Percentiles rank a stretch among this genome's conserved stretches.
phyloP scores from a whole-genome alignment of 2,329 filamentous ascomycete species.

The Hymenoscyphus fraxineus region DNA sequence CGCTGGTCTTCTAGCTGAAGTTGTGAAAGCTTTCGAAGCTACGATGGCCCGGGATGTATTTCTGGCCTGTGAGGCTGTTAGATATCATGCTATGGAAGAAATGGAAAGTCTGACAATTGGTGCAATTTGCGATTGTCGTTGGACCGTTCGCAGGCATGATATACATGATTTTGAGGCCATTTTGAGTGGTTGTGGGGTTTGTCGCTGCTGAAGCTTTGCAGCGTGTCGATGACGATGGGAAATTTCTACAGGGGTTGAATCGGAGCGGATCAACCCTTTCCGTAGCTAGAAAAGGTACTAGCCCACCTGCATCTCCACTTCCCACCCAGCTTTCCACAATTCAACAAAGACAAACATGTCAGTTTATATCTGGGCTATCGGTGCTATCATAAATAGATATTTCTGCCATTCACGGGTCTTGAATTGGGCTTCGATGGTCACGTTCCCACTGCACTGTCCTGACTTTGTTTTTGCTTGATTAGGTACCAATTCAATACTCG shows the following conservation, averaged over 20 bases:
- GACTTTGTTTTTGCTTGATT: too few species aligned
- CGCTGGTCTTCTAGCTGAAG: conserved; percentile 28
- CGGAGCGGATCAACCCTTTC: not conserved
- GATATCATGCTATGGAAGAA: not conserved
- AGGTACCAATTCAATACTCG: too few species aligned
- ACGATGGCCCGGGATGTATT: conserved; percentile 12
- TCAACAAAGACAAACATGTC: too few species aligned
- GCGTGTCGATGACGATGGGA: conserved; percentile 6
- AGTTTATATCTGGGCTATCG: too few species aligned
- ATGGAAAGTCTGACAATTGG: conserved; percentile 17
- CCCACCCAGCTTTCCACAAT: not conserved
- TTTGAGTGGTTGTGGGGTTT: conserved; percentile 27
- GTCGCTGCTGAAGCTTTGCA: conserved; percentile 49
- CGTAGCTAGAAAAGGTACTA: not conserved
- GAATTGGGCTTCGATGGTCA: too few species aligned
- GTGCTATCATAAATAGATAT: too few species aligned
- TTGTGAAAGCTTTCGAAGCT: conserved; percentile 26
- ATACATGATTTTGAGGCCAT: conserved; percentile 31
- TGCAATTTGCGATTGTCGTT: conserved; percentile 21
- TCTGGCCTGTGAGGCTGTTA: conserved; percentile 14
- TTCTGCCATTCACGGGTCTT: too few species aligned
- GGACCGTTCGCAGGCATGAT: conserved; percentile 30
- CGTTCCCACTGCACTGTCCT: too few species aligned
- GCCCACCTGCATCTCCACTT: not conserved
- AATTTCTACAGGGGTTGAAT: conserved; percentile 6